Evolutionary conservation across 306 rosid genomes (phyloP).

Genomic region (Phaseolus lunatus): DNA sequence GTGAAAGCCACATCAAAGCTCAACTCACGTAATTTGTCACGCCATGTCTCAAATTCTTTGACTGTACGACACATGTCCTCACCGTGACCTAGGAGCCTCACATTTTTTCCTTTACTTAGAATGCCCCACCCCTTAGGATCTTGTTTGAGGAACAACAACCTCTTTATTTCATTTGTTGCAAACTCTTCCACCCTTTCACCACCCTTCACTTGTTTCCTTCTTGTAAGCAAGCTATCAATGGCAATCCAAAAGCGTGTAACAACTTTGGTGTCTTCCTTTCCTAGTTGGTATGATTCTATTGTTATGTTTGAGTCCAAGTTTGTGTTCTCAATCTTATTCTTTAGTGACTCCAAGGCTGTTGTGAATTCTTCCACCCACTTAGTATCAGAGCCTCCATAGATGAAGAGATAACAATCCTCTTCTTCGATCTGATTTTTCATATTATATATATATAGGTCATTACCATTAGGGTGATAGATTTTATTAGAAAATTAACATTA

Average conservation of each 20-base stretch:
- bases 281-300: constrained; percentile 33
- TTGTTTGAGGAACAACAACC: constrained; percentile 36
- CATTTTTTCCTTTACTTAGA: constrained; percentile 46
- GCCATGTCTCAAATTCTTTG: constrained; percentile 15
- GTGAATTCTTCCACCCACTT: constrained; percentile 25
- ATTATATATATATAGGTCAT: background rate
- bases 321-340: background rate
- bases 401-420: constrained; percentile 38
- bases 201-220: constrained; percentile 3
- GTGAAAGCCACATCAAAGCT: constrained; percentile 44
- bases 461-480: too few relatives aligned
- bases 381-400: constrained; percentile 35
- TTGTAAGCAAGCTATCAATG: constrained; percentile 35
- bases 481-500: too few relatives aligned
- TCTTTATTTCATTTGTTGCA: constrained; percentile 30
- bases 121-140: constrained; percentile 44
- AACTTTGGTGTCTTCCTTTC: constrained; percentile 4
- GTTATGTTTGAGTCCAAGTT: background rate
- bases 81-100: constrained; percentile 42
- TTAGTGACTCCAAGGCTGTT: background rate
- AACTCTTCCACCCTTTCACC: constrained; percentile 13
- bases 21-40: background rate
- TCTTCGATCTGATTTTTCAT: constrained; percentile 32
- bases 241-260: constrained; percentile 36
- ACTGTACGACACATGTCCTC: constrained; percentile 1